phyloP scores from a whole-genome alignment of 176 grass and related monocot species.

The Paspalum vaginatum region DNA sequence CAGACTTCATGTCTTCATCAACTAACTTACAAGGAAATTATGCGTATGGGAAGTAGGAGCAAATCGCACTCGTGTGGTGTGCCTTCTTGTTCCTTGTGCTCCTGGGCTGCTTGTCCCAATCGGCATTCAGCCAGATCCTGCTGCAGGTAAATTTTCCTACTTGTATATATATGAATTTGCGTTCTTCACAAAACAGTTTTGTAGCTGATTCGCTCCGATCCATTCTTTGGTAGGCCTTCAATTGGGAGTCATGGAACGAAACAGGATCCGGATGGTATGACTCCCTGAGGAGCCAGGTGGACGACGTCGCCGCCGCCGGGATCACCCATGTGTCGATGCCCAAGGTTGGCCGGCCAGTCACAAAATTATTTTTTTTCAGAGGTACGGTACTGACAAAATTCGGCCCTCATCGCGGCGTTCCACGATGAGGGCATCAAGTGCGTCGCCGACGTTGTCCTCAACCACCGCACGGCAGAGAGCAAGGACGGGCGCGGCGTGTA shows the following conservation, averaged over 20 bases:
- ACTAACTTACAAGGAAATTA: no score
- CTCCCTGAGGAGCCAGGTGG: conserved; percentile 41
- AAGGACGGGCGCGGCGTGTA: conserved; percentile 61
- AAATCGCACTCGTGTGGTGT: not conserved
- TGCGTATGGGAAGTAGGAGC: not conserved
- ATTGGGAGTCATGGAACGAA: conserved; percentile 66
- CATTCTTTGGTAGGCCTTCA: conserved; percentile 35
- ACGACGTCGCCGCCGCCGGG: conserved; percentile 46
- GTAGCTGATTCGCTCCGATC: not conserved
- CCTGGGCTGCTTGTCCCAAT: not conserved
- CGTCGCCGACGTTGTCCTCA: conserved; percentile 67
- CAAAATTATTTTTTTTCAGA: no score
- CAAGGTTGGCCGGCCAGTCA: no score
- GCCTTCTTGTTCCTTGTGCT: not conserved
- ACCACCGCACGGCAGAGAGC: conserved; percentile 62
- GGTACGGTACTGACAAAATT: no score
- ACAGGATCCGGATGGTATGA: conserved; percentile 53
- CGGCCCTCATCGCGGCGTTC: conserved; percentile 38
- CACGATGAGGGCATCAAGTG: conserved; percentile 41
- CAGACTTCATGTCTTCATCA: not conserved
- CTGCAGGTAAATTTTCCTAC: not conserved
- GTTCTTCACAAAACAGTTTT: not conserved
- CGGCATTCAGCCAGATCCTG: conserved; percentile 3
- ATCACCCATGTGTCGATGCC: conserved; percentile 47
- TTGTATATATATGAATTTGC: not conserved